These are phyloP conservation scores for Leccinum broughii DNA, from an alignment of 768 basidiomycete species.

Conservation along the genomic window DNA sequence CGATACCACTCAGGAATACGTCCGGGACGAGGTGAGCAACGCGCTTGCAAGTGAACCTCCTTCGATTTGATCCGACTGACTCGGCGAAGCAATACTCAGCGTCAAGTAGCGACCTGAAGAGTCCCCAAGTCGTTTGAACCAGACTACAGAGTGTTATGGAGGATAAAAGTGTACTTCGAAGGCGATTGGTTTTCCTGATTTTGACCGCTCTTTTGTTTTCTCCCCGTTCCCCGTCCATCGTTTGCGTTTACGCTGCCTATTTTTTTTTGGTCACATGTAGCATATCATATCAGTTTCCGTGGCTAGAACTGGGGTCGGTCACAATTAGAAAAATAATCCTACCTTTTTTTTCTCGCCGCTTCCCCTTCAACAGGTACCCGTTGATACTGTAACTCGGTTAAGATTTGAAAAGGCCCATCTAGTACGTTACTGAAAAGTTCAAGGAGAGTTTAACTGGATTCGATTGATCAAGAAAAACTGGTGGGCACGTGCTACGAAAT, in stretches of 20 bases:
- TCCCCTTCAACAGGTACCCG: neutral
- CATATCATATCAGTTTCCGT: constrained; percentile 5
- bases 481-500: neutral
- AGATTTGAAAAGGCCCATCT: neutral
- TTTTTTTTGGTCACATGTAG: constrained; percentile 19
- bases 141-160: neutral
- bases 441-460: neutral
- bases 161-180: constrained; percentile 6
- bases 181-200: neutral
- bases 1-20: constrained; percentile 59
- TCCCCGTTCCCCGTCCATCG: neutral
- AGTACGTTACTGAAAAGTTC: neutral
- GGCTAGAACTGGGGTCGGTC: constrained; percentile 22
- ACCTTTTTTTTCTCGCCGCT: neutral
- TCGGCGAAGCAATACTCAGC: constrained; percentile 24
- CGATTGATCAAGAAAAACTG: neutral
- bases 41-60: neutral
- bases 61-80: neutral
- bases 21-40: constrained; percentile 40
- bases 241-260: constrained; percentile 1
- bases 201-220: constrained; percentile 5
- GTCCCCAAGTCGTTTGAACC: constrained; percentile 22
- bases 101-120: constrained; percentile 17
- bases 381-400: neutral
- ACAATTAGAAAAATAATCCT: constrained; percentile 5